These are phyloP conservation scores for Leucocoprinus birnbaumii DNA, from an alignment of 768 basidiomycete species.

Conservation along the genomic window DNA sequence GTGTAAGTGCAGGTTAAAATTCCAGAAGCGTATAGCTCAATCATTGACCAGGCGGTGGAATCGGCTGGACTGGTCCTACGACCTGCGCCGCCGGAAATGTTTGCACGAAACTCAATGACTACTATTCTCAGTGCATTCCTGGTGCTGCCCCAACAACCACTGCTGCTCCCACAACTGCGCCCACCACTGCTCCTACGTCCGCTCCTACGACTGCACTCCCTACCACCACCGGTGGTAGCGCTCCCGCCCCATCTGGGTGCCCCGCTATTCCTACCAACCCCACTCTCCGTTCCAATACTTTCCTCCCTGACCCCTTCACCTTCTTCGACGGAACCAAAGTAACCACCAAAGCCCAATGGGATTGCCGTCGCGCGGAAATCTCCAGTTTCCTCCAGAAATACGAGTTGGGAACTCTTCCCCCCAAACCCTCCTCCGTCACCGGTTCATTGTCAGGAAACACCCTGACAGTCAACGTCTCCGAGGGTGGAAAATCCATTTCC, in stretches of 20 bases:
- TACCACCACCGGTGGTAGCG: neutral
- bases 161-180: slow-evolving; percentile 10
- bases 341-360: slow-evolving; percentile 43
- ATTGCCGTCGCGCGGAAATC: slow-evolving; percentile 49
- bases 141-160: slow-evolving; percentile 18
- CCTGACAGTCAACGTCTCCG: slow-evolving; percentile 46
- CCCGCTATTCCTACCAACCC: slow-evolving; percentile 27
- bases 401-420: slow-evolving; percentile 50
- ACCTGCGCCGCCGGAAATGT: slow-evolving; percentile 30
- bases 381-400: slow-evolving; percentile 46
- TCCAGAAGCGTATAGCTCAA: neutral
- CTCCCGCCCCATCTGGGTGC: slow-evolving; percentile 15
- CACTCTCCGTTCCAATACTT: slow-evolving; percentile 31
- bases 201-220: neutral
- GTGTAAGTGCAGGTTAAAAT: slow-evolving; percentile 19
- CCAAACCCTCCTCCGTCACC: slow-evolving; percentile 41
- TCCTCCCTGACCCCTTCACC: slow-evolving; percentile 53
- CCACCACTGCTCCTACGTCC: slow-evolving; percentile 13
- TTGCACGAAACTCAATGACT: slow-evolving; percentile 29
- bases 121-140: slow-evolving; percentile 33
- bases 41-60: slow-evolving; percentile 29
- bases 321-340: slow-evolving; percentile 43
- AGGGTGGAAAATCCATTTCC: slow-evolving; percentile 44
- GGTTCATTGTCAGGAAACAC: slow-evolving; percentile 40
- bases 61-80: slow-evolving; percentile 32